Evolutionary conservation across 805 yeast genomes (phyloP), one percentile per base, ranked within the genome.

Genomic region (Yamadazyma insecticola): DNA sequence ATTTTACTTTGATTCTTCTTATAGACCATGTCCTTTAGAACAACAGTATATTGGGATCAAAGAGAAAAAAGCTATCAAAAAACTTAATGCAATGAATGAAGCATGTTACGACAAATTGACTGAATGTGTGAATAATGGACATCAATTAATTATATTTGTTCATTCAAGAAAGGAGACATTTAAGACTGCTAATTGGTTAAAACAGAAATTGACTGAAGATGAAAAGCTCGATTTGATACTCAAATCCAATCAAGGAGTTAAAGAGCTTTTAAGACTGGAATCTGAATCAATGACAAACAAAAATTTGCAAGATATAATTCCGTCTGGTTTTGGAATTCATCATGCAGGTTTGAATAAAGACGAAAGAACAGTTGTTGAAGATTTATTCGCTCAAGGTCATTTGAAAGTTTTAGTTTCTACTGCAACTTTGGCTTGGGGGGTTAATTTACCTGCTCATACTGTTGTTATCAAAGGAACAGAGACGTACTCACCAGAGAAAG

Each of bases 401-500:
- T 59, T 86, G n/a, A 82, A 78, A 45, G 83, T 88, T 1, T 63
- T 88, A 35, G 89, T 89, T 1, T 86, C 94, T 0, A 88, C 97
- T 2, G 95, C 96, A 0, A 88, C 97, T 0, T 70, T 88, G 38
- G 96, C 97, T 0, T 88, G 97, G 97, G 97, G 97, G 70, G 96
- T 88, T 19, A 88, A 88, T 51, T 67, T 88, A 34, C 97, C 97
- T 2, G 96, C 96, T 0, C 96, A 89, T 49, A 86, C 96, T 0
- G 97, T 88, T 18, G 79, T 88, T 16, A 84, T 88, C 40, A 86
- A 86, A 48, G 97, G 97, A 0, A 90, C 98, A 0, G 95, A 86
- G 48, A 79, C 88, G 0, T 92, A 94, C 48, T 82, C 92, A 4
- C 97, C 99, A 0, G 92, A 83, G 41, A 75, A 74, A 40, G 95